phyloP scores from a whole-genome alignment of 306 rosid genomes.

The Castanospermum australe region DNA sequence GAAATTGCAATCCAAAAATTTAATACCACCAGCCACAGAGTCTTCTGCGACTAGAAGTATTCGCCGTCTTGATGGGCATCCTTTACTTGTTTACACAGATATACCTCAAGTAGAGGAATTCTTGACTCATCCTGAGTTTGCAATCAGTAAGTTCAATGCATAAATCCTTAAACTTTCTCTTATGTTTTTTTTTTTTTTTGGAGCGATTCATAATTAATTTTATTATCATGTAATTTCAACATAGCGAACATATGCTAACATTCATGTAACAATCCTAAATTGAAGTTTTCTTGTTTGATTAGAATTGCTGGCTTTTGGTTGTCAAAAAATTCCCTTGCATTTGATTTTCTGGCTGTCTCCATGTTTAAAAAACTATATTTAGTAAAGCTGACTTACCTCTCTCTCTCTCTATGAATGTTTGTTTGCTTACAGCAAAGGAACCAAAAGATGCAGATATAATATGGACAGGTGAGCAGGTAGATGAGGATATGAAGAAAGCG shows the following conservation, averaged over 20 bases:
- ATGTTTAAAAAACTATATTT: not conserved
- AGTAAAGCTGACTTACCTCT: conserved; percentile 26
- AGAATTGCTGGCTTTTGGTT: conserved; percentile 1
- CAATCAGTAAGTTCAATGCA: conserved; percentile 57
- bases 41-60: conserved; percentile 40
- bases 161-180: conserved; percentile 15
- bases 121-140: conserved; percentile 73
- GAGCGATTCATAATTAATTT: not conserved
- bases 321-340: not conserved
- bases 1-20: conserved; percentile 43
- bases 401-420: conserved; percentile 14
- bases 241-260: not conserved
- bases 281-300: not conserved
- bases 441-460: conserved; percentile 87
- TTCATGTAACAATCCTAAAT: not conserved
- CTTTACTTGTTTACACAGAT: conserved; percentile 77
- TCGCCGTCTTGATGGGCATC: conserved; percentile 30
- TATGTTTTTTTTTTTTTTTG: not conserved
- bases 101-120: conserved; percentile 85
- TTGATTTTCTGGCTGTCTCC: conserved; percentile 17
- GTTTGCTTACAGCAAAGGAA: conserved; percentile 61
- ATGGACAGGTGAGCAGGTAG: conserved; percentile 87
- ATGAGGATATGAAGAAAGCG: conserved; percentile 81
- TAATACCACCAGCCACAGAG: conserved; percentile 18
- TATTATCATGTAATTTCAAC: not conserved